Conservation (phyloP, 306 rosid genomes). For the Boehmeria nivea region DNA sequence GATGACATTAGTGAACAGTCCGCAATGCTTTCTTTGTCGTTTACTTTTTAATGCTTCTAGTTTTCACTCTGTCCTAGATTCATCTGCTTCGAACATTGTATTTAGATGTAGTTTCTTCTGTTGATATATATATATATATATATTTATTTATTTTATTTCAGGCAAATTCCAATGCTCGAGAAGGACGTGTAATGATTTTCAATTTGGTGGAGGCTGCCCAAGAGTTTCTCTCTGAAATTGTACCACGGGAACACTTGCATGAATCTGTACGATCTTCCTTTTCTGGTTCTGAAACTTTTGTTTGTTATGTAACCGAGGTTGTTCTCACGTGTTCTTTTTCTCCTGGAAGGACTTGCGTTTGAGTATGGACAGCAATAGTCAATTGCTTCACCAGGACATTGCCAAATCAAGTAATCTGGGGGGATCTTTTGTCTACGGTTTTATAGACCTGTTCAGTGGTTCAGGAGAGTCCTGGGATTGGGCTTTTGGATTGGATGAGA, state of each 20-base stretch:
- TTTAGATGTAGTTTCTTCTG: constrained; percentile 8
- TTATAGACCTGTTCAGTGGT: constrained; percentile 86
- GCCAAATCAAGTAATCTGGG: constrained; percentile 41
- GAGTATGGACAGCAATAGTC: constrained; percentile 36
- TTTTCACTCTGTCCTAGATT: too few relatives aligned
- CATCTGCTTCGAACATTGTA: too few relatives aligned
- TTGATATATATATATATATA: too few relatives aligned
- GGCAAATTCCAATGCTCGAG: constrained; percentile 89
- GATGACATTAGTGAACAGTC: too few relatives aligned
- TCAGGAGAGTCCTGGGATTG: constrained; percentile 88
- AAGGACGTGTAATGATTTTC: constrained; percentile 89
- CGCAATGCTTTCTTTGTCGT: too few relatives aligned
- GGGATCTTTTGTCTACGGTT: constrained; percentile 72
- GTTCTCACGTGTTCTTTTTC: too few relatives aligned
- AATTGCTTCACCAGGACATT: constrained; percentile 45
- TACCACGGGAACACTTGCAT: constrained; percentile 49
- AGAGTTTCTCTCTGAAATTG: constrained; percentile 83
- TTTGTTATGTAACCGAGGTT: too few relatives aligned
- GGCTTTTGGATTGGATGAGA: constrained; percentile 70
- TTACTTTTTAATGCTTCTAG: too few relatives aligned
- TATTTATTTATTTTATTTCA: constrained; percentile 15
- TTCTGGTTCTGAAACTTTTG: neutral
- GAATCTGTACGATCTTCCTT: constrained; percentile 42
- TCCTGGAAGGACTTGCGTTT: constrained; percentile 39
- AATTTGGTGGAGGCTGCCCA: constrained; percentile 97